phyloP scores from a whole-genome alignment of 2,329 filamentous ascomycete genomes.

The Tolypocladium album region DNA sequence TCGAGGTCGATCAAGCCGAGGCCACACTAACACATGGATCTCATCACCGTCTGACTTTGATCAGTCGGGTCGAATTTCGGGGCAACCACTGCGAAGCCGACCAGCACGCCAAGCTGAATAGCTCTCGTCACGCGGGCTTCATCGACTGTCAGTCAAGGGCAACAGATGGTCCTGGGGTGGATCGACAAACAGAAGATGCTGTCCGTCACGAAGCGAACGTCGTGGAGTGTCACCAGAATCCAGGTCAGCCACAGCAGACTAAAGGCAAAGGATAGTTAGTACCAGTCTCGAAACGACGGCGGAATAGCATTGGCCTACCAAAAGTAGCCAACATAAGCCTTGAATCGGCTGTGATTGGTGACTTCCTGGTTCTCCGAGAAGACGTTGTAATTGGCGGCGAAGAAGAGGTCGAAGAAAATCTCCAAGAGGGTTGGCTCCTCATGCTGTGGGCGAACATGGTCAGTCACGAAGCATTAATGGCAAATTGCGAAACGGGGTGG shows the following conservation, averaged over 20 bases:
- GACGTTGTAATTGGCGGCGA: conserved; percentile 51
- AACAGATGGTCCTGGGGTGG: neutral
- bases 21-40: conserved; percentile 24
- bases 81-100: conserved; percentile 53
- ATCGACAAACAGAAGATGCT: conserved; percentile 39
- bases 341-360: conserved; percentile 19
- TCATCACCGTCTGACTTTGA: conserved; percentile 26
- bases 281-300: neutral
- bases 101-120: conserved; percentile 52
- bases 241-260: conserved; percentile 58
- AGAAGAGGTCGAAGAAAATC: conserved; percentile 28
- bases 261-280: neutral
- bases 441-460: conserved; percentile 11
- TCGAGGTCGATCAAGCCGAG: neutral
- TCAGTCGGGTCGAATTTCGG: conserved; percentile 29
- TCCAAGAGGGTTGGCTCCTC: conserved; percentile 25
- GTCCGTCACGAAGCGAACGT: conserved; percentile 55
- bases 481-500: no score
- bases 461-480: neutral
- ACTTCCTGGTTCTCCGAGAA: conserved; percentile 30
- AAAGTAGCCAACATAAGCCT: conserved; percentile 25
- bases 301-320: conserved; percentile 8
- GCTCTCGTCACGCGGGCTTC: conserved; percentile 44
- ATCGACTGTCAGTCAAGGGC: neutral
- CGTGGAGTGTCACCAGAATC: conserved; percentile 52